Percentiles rank a stretch among this genome's conserved stretches.
phyloP scores from a whole-genome alignment of 345 rosid genomes.

The Citrus glauca region DNA sequence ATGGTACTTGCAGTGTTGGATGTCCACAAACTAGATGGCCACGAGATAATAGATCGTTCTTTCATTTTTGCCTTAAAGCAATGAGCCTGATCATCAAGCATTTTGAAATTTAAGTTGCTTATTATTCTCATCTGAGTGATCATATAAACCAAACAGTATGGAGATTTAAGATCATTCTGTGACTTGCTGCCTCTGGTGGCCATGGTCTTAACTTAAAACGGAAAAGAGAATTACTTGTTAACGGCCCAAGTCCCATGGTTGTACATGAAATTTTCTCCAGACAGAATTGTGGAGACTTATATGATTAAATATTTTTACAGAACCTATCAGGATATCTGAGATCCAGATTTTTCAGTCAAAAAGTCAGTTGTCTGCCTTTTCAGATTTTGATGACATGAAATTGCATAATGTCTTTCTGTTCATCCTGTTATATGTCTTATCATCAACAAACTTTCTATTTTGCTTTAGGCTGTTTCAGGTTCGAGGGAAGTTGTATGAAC shows the following conservation, averaged over 20 bases:
- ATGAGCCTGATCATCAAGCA: not conserved
- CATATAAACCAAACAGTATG: not conserved
- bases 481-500: slow-evolving; percentile 84
- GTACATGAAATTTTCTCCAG: not conserved
- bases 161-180: not conserved
- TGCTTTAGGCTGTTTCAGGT: slow-evolving; percentile 78
- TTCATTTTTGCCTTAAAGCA: not conserved
- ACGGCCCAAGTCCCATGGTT: not conserved
- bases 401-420: not conserved
- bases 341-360: too few species aligned
- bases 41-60: not conserved
- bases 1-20: not conserved
- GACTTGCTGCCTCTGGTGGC: not conserved
- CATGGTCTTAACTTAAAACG: not conserved
- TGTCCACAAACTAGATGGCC: not conserved
- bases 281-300: too few species aligned
- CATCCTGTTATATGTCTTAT: slow-evolving; percentile 9
- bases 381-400: not conserved
- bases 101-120: not conserved
- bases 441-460: slow-evolving; percentile 5
- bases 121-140: not conserved
- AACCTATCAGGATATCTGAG: too few species aligned
- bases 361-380: too few species aligned
- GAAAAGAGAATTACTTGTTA: not conserved
- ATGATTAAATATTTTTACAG: too few species aligned